A percentile compares a stretch with the other conserved stretches of the same genome.
Evolutionary conservation across 2,329 filamentous ascomycete genomes (phyloP).

Genomic region (Neofusicoccum kwambonambiense): DNA sequence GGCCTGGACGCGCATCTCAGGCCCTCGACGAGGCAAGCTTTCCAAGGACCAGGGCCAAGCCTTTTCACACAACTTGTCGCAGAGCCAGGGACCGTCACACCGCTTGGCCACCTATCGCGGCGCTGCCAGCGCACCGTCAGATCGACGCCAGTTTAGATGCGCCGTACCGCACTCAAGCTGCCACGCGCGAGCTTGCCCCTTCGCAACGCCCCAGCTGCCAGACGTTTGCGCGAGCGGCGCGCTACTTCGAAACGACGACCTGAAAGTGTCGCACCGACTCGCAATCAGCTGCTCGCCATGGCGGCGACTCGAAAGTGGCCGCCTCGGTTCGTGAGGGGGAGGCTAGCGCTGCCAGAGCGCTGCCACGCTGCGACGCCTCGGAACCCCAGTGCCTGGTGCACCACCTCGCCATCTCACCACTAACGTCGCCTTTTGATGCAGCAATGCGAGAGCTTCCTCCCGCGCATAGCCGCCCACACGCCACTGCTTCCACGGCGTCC

Average conservation of each 20-base stretch:
- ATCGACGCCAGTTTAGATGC: background rate
- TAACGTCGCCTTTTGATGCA: background rate
- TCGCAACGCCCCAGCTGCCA: background rate
- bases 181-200: background rate
- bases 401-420: background rate
- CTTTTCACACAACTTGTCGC: background rate
- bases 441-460: background rate
- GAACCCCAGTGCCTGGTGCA: background rate
- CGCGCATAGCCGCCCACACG: background rate
- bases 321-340: background rate
- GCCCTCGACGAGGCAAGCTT: slow-evolving; percentile 4
- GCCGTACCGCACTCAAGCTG: background rate
- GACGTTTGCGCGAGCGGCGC: background rate
- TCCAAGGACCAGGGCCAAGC: slow-evolving; percentile 10
- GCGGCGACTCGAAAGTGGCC: background rate
- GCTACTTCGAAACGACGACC: background rate
- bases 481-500: background rate
- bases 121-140: slow-evolving; percentile 10
- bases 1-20: slow-evolving; percentile 6
- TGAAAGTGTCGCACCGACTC: background rate
- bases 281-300: background rate
- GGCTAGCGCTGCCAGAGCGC: background rate
- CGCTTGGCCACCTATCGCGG: slow-evolving; percentile 10
- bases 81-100: slow-evolving; percentile 14
- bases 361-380: background rate